Percentiles rank a stretch among this genome's conserved stretches.
phyloP scores from a whole-genome alignment of 73 alveolate genomes.

The Symbiodinium natans region DNA sequence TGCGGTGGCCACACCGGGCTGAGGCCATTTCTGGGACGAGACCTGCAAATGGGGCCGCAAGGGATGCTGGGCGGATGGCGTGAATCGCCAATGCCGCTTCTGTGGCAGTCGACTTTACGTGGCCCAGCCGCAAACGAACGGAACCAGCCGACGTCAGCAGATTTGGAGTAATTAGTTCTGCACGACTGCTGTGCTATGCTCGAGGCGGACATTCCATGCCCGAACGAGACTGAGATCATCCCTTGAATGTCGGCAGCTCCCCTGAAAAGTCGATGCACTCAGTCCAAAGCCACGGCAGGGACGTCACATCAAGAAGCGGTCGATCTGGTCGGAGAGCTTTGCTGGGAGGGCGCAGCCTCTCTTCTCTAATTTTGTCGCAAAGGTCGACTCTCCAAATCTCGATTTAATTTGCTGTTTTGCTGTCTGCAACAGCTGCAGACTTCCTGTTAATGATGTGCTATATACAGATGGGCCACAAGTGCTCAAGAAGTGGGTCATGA shows the following conservation, averaged over 20 bases:
- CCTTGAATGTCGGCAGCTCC: background rate
- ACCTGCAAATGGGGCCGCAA: conserved; percentile 53
- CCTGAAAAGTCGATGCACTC: too few species aligned
- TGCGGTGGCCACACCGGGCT: background rate
- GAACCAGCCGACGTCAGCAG: background rate
- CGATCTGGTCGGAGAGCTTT: background rate
- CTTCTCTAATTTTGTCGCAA: background rate
- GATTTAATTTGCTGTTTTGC: background rate
- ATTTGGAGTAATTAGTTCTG: background rate
- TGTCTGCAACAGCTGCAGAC: background rate
- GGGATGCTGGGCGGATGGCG: conserved; percentile 84
- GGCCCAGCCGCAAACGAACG: background rate
- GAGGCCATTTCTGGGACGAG: conserved; percentile 26
- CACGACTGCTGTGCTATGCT: too few species aligned
- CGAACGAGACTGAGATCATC: background rate
- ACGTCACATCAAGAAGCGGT: too few species aligned
- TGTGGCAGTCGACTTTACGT: background rate
- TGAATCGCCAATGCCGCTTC: conserved; percentile 50
- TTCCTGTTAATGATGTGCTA: background rate
- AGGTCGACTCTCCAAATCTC: background rate
- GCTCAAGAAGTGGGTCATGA: background rate
- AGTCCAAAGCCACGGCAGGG: too few species aligned
- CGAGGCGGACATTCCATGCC: background rate
- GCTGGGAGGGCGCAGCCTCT: conserved; percentile 8
- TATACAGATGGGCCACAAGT: background rate